A percentile compares a stretch with the other conserved stretches of the same genome.
Conservation (phyloP, 139 green algal genomes). For the Coelastrella sp. region DNA sequence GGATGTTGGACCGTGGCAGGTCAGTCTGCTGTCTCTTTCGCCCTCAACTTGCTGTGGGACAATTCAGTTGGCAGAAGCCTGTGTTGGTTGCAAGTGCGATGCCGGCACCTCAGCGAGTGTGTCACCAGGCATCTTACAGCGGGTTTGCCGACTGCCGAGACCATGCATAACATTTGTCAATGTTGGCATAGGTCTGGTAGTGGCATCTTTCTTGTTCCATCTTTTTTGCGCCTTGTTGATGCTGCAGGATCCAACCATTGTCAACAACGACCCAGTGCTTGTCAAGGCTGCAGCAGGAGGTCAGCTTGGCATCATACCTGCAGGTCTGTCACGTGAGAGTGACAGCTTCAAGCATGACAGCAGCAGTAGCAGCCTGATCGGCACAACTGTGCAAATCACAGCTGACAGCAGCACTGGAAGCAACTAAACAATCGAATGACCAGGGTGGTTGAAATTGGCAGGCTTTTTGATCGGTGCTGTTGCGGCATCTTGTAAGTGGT, state of each 20-base stretch:
- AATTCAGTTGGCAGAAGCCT: background rate
- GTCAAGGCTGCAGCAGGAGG: conserved; percentile 17
- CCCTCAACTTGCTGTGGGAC: background rate
- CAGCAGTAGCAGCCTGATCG: conserved; percentile 11
- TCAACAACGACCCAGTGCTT: background rate
- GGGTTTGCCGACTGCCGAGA: too few species aligned
- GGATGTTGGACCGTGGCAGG: conserved; percentile 35
- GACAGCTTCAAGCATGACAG: conserved; percentile 1
- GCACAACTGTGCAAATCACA: background rate
- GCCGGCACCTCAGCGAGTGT: too few species aligned
- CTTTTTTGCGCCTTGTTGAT: background rate
- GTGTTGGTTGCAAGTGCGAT: background rate
- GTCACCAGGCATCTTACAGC: too few species aligned
- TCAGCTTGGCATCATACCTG: background rate
- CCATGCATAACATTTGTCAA: background rate
- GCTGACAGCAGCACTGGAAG: background rate
- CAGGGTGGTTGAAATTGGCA: background rate
- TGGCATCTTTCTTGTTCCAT: too few species aligned
- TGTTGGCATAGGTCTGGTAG: background rate
- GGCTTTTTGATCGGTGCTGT: too few species aligned
- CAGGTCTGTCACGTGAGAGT: background rate
- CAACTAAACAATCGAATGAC: background rate
- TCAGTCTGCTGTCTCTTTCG: background rate
- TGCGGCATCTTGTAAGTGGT: too few species aligned
- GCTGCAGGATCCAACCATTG: conserved; percentile 15